Percentiles rank a stretch among this genome's conserved stretches.
Evolutionary conservation across 2,329 filamentous ascomycete genomes (phyloP).

Genomic region (Phyllosticta citrichinensis): DNA sequence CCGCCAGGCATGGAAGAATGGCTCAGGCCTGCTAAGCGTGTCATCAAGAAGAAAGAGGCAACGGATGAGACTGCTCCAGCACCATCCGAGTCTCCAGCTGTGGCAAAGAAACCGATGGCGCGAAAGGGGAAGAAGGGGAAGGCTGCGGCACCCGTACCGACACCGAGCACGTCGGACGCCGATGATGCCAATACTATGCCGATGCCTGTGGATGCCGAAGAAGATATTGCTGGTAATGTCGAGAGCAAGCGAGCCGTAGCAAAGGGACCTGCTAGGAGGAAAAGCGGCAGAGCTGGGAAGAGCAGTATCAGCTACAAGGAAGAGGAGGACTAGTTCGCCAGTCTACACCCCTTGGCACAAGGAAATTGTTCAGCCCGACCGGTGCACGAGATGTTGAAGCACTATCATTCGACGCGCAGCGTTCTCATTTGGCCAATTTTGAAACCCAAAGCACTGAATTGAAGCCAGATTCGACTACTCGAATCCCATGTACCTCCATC

Average conservation of each 20-base stretch:
- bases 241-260: background rate
- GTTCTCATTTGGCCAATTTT: too few relatives aligned
- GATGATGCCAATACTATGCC: slow-evolving; percentile 19
- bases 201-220: slow-evolving; percentile 30
- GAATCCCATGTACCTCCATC: background rate
- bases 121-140: background rate
- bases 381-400: too few relatives aligned
- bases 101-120: slow-evolving; percentile 24
- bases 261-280: background rate
- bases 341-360: too few relatives aligned
- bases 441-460: too few relatives aligned
- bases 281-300: slow-evolving; percentile 8
- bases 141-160: slow-evolving; percentile 30
- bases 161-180: slow-evolving; percentile 25
- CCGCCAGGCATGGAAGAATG: slow-evolving; percentile 83
- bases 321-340: slow-evolving; percentile 15
- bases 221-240: slow-evolving; percentile 9
- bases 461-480: too few relatives aligned
- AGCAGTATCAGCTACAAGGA: slow-evolving; percentile 25
- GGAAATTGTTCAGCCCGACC: too few relatives aligned
- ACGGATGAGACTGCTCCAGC: background rate
- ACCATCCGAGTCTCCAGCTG: slow-evolving; percentile 16
- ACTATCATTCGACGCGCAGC: too few relatives aligned
- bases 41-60: slow-evolving; percentile 45
- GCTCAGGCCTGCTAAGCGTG: slow-evolving; percentile 69